Conservation (phyloP, 768 basidiomycete genomes). For the Butyriboletus loyo region DNA sequence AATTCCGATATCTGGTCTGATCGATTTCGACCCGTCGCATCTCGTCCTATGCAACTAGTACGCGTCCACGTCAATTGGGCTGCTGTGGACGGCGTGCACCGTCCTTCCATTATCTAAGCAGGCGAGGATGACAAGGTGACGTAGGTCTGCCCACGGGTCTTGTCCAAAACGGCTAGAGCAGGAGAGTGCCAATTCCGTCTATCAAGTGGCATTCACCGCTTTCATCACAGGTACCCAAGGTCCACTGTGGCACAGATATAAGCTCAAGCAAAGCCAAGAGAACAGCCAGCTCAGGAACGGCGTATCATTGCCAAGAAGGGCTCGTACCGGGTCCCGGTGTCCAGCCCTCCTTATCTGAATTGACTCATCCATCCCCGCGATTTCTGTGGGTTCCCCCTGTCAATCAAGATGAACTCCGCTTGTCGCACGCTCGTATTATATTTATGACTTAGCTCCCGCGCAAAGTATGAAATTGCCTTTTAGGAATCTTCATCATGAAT, state of each 20-base stretch:
- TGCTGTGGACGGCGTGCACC: neutral
- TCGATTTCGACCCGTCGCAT: slow-evolving; percentile 14
- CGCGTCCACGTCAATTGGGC: slow-evolving; percentile 11
- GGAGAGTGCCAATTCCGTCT: neutral
- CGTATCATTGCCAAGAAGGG: no score
- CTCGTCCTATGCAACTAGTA: slow-evolving; percentile 6
- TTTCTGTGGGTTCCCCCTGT: no score
- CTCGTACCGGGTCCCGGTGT: neutral
- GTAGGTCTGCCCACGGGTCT: slow-evolving; percentile 17
- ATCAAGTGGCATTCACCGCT: slow-evolving; percentile 1
- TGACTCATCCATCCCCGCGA: no score
- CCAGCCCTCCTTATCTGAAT: no score
- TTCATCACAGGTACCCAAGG: neutral
- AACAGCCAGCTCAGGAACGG: neutral
- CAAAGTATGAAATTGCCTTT: neutral
- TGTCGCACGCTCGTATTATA: neutral
- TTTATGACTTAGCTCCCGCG: neutral
- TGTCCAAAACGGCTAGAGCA: neutral
- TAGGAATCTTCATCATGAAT: neutral
- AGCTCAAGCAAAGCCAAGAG: neutral
- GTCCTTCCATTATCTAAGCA: slow-evolving; percentile 3
- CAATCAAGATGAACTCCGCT: no score
- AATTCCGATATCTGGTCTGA: slow-evolving; percentile 16
- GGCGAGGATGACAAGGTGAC: slow-evolving; percentile 21
- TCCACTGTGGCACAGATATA: neutral